A percentile compares a stretch with the other conserved stretches of the same genome.
Conservation (phyloP, 148 eudicot species). For the Simmondsia chinensis region DNA sequence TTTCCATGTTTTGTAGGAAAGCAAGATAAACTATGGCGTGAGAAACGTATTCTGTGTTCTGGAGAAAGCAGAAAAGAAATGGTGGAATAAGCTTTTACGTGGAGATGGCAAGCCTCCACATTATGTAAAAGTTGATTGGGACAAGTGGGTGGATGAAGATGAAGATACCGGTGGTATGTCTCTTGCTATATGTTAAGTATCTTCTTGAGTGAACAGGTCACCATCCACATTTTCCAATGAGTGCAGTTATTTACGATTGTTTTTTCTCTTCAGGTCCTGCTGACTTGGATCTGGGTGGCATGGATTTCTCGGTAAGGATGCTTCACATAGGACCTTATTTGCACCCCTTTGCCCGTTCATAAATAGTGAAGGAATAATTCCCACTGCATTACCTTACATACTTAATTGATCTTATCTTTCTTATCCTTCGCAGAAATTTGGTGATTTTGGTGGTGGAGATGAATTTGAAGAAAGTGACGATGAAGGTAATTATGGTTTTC, state of each 20-base stretch:
- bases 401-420: constrained; percentile 6
- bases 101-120: constrained; percentile 80
- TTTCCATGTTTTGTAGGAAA: too few species aligned
- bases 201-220: neutral
- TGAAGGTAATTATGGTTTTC: constrained; percentile 27
- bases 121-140: constrained; percentile 97
- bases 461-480: constrained; percentile 67
- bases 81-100: constrained; percentile 78
- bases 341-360: neutral
- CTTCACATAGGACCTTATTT: neutral
- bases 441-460: constrained; percentile 49
- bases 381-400: neutral
- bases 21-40: constrained; percentile 64
- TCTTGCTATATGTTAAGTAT: neutral
- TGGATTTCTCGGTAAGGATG: constrained; percentile 89
- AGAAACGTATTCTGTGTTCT: constrained; percentile 72
- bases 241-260: neutral
- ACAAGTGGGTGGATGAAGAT: constrained; percentile 98
- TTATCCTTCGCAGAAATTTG: constrained; percentile 92
- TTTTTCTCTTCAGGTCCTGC: constrained; percentile 35
- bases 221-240: neutral
- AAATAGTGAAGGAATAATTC: too few species aligned
- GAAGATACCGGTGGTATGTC: constrained; percentile 42
- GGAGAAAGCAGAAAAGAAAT: constrained; percentile 73
- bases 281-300: constrained; percentile 73